Percentiles rank a stretch among this genome's conserved stretches.
These are phyloP conservation scores for Diplotaxis tenuifolia DNA, from an alignment of 345 rosid species.

Conservation along the genomic window DNA sequence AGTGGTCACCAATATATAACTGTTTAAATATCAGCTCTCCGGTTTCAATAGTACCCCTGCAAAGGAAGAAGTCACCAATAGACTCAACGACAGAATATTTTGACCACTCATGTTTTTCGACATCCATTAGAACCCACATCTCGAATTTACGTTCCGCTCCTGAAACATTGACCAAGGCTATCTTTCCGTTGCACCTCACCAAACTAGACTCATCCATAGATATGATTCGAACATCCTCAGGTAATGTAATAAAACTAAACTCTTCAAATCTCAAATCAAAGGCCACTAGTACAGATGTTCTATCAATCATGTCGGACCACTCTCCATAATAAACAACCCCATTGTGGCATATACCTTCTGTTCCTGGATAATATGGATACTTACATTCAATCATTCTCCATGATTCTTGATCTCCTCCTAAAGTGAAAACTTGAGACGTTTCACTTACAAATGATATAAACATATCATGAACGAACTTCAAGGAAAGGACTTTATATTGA, in stretches of 20 bases:
- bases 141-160: background rate
- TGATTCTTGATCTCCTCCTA: background rate
- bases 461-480: background rate
- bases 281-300: background rate
- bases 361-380: background rate
- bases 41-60: background rate
- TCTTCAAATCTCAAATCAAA: background rate
- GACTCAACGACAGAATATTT: background rate
- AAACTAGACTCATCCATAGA: background rate
- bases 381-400: background rate
- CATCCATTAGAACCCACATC: background rate
- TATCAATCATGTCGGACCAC: background rate
- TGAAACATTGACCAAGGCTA: background rate
- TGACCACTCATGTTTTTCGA: background rate
- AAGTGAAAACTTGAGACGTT: background rate
- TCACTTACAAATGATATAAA: background rate
- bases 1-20: background rate
- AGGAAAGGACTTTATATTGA: background rate
- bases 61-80: background rate
- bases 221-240: background rate
- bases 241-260: background rate
- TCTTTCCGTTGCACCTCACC: background rate
- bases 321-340: background rate
- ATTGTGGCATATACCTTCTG: background rate
- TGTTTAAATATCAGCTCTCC: background rate